Evolutionary conservation across 345 rosid genomes (phyloP), one percentile per base, ranked within the genome.

Genomic region (Brassica carinata): DNA sequence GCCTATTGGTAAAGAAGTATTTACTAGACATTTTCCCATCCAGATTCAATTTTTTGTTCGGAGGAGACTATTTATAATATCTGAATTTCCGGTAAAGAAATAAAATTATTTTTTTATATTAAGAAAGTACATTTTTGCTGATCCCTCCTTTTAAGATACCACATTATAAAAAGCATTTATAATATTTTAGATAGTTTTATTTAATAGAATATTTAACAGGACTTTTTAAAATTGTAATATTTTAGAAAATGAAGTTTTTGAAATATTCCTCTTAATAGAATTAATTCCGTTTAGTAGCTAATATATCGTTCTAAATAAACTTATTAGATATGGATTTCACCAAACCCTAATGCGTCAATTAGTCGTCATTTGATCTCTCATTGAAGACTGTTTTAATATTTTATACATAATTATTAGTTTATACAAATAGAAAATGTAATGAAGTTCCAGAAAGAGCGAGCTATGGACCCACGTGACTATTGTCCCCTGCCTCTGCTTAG

Each of bases 401-500:
- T 55, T 23, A 57, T 15, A 58, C 51, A 67, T n/a, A 14, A 43
- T 7, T 5, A 74, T 48, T 67, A 66, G 2, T 36, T 63, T 69
- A 62, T 48, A 31, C 48, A 62, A 67, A 51, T 63, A 62, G 67
- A 23, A 69, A 33, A n/a, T 19, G 13, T 34, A 1, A 6, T 51
- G 18, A 75, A 75, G 72, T 80, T 75, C 79, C 79, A 80, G 83
- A 80, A 75, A 67, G 55, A 11, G 71, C 69, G 72, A 80, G 79
- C 68, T 75, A 72, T 63, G 79, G 71, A 69, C 79, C 83, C 83
- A 80, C 69, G 83, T 80, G 83, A 69, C 36, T 34, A 63, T 62
- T 80, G 83, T 80, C 79, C 75, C 76, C 83, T 63, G 79, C 79
- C 17, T 75, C 72, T 74, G 72, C 76, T 75, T 69, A 80, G 79